Evolutionary conservation across 2,329 filamentous ascomycete species (phyloP), one percentile per base, ranked within the genome.

Genomic region (Hyphodiscus sp.): DNA sequence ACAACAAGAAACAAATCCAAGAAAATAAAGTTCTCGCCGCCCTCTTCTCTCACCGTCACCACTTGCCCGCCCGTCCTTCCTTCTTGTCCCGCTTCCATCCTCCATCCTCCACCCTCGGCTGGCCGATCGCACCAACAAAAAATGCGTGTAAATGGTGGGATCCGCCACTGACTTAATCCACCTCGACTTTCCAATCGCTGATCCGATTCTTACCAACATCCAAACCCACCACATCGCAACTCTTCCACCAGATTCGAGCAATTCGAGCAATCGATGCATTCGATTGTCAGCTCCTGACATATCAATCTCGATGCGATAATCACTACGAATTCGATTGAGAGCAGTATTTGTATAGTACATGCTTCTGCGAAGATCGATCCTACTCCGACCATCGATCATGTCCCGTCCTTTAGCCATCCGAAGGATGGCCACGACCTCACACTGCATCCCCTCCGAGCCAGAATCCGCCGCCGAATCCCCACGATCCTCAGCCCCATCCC

Each of bases 401-500:
- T 66, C 60, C 13, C 63, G 64, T 38, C 64, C 65, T 16, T 47
- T 53, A 20, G 47, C 56, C 6, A 52, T 61, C 45, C n/a, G n/a
- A n/a, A 59, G 64, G 23, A 64, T 60, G 7, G n/a, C 53, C 13
- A 65, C 63, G 8, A 67, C 65, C 13, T 62, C 61, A 9, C 66
- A 68, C 47, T 68, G 65, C 60, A 65, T 65, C 16, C 65, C 61
- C 46, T 59, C 59, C 53, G 64, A 66, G 42, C 62, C 47, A 44
- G 45, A n/a, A 29, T 52, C 43, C 29, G 45, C 59, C 29, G 57
- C 52, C 20, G 56, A 47, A 18, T 62, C 63, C n/a, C 58, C 74
- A 1, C 74, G 76, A 43, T 83, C 81, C 13, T 70, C 76, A 47
- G 80, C 79, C 0, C 82, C 82, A 1, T 84, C 82, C 1, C 74